phyloP scores from a whole-genome alignment of 2,329 filamentous ascomycete species.

The Trichoderma citrinoviride region DNA sequence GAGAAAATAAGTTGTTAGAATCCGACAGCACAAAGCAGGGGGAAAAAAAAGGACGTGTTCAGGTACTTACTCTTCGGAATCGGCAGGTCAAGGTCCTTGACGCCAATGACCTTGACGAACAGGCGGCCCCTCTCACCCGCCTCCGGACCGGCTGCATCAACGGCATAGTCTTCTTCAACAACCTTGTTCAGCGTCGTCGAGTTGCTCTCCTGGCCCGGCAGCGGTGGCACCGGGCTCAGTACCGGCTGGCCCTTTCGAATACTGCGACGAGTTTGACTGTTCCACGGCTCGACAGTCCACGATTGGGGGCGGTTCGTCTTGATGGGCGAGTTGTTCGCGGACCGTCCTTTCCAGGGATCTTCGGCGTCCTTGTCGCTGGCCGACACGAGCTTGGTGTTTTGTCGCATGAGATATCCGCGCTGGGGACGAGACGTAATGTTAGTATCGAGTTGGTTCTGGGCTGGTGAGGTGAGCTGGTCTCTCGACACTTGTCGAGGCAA shows the following conservation, averaged over 20 bases:
- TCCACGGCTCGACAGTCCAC: constrained; percentile 98
- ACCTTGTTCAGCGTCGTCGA: constrained; percentile 63
- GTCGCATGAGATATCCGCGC: constrained; percentile 97
- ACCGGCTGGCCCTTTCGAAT: constrained; percentile 51
- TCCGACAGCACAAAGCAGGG: background rate
- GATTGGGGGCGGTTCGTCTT: constrained; percentile 82
- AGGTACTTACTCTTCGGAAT: constrained; percentile 74
- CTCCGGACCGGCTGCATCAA: constrained; percentile 64
- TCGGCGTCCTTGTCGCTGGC: constrained; percentile 75
- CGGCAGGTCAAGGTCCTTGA: constrained; percentile 91
- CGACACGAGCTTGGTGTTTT: constrained; percentile 95
- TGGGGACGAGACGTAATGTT: constrained; percentile 64
- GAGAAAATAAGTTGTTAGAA: constrained; percentile 28
- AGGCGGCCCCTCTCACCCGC: constrained; percentile 83
- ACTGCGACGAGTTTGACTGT: constrained; percentile 68
- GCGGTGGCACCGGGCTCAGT: constrained; percentile 69
- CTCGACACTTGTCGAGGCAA: constrained; percentile 48
- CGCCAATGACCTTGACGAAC: constrained; percentile 98
- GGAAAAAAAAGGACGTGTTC: background rate
- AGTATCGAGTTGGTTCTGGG: constrained; percentile 48
- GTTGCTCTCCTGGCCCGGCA: constrained; percentile 86
- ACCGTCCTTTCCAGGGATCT: constrained; percentile 54
- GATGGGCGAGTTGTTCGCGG: constrained; percentile 65
- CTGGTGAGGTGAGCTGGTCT: constrained; percentile 22
- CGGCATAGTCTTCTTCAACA: constrained; percentile 63